Base-by-base conservation (phyloP, 108 stramenopile genomes). In the Skeletonema grethae region DNA sequence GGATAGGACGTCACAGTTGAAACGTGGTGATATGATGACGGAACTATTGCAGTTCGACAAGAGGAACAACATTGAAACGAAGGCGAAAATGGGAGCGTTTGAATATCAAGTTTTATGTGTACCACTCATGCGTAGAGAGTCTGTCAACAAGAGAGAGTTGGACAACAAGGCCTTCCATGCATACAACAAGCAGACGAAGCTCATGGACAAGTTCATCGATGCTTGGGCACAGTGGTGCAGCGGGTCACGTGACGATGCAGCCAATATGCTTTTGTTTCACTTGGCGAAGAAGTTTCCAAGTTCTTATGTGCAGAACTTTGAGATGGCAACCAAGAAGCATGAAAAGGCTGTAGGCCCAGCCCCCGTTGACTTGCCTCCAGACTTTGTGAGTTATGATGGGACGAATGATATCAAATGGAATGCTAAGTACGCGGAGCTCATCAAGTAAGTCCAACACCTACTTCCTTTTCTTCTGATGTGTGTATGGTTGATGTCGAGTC, bases 381-480 rank as follows among this genome's bases (percentile, higher is more conserved):
- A 67, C 20, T 67, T 67, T 28, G 67, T 67, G 3, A 56, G 28
- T 8, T 56, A 67, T 36, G 67, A 67, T 39, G 67, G 56, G 10
- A 67, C 53, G 13, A 56, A 67, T 22, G 67, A 67, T 57, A 36
- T 67, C 50, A 67, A 56, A 50, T 67, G 67, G 67, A 67, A 67
- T 36, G 31, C 50, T 0, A 55, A 36, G 4, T 67, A 67, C 12
- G 50, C 48, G n/a, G 50, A 67, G 30, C 67, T 67, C 30, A 2
- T 67, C 67, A 22, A 57, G 67, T 45, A 34, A 61, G 60, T 36
- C 11, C 34, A 61, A 2, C 28, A n/a, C 2, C n/a, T 31, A 4
- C 35, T 15, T 20, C 0, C 7, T 56, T 6, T 67, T 29, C 48
- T n/a, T 8, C 5, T 12, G 0, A 28, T 55, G 15, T n/a, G 4